Evolutionary conservation across 768 basidiomycete species (phyloP).

Genomic region (Leucosporidium creatinivorum): DNA sequence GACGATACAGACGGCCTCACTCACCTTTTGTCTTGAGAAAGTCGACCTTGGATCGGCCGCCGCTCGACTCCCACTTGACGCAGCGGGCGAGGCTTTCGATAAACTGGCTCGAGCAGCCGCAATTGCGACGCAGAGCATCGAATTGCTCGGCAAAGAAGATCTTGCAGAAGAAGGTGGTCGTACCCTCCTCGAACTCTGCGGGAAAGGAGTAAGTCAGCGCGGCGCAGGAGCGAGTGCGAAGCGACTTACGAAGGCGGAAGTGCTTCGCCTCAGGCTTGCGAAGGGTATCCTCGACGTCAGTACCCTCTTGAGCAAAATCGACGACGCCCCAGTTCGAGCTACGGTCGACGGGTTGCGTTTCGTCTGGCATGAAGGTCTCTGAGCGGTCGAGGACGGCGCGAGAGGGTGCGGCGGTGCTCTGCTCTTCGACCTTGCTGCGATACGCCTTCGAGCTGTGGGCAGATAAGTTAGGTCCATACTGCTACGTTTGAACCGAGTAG

Average conservation of each 20-base stretch:
- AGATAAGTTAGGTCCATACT: no score
- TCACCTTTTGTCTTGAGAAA: constrained; percentile 90
- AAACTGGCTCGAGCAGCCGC: constrained; percentile 89
- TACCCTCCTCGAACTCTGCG: constrained; percentile 14
- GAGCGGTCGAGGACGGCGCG: constrained; percentile 56
- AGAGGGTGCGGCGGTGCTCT: constrained; percentile 57
- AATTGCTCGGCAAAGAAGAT: constrained; percentile 96
- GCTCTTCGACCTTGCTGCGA: constrained; percentile 59
- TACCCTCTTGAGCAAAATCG: constrained; percentile 56
- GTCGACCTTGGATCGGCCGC: constrained; percentile 93
- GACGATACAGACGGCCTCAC: constrained; percentile 12
- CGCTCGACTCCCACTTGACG: constrained; percentile 89
- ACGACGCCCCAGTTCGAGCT: constrained; percentile 90
- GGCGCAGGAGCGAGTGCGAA: not conserved
- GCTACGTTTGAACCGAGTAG: not conserved
- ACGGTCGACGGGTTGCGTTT: constrained; percentile 69
- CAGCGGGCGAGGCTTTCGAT: constrained; percentile 89
- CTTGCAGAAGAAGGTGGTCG: constrained; percentile 66
- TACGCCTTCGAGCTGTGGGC: constrained; percentile 41
- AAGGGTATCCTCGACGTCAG: constrained; percentile 26
- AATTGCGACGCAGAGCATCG: constrained; percentile 81
- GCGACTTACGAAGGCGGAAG: constrained; percentile 21
- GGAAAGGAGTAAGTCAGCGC: not conserved
- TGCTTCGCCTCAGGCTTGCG: constrained; percentile 19
- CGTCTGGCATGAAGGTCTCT: constrained; percentile 90